A percentile compares a stretch with the other conserved stretches of the same genome.
phyloP scores from a whole-genome alignment of 352 stramenopile genomes.

The Halophytophthora polymorphica region DNA sequence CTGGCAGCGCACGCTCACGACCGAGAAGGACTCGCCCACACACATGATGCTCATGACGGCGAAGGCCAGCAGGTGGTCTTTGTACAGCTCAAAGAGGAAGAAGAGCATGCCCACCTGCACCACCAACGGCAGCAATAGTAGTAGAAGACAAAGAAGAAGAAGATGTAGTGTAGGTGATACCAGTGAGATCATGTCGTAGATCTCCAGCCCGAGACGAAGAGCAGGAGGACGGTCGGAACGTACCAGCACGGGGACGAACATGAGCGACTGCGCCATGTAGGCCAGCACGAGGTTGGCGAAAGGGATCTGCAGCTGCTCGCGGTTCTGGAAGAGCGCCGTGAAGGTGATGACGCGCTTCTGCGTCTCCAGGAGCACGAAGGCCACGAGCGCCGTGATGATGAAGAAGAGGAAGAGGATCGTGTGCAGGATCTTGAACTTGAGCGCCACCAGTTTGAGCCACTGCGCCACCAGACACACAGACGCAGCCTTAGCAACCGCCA shows the following conservation, averaged over 20 bases:
- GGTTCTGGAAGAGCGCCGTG: slow-evolving; percentile 86
- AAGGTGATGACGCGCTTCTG: slow-evolving; percentile 93
- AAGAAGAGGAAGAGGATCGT: slow-evolving; percentile 94
- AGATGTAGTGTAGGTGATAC: too few relatives aligned
- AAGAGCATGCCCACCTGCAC: slow-evolving; percentile 91
- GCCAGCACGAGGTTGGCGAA: slow-evolving; percentile 77
- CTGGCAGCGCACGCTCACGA: slow-evolving; percentile 79
- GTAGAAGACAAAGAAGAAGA: neutral
- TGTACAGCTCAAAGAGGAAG: slow-evolving; percentile 95
- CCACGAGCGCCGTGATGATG: slow-evolving; percentile 89
- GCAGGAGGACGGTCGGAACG: neutral
- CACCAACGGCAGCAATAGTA: neutral
- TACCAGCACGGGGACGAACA: slow-evolving; percentile 93
- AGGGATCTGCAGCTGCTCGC: slow-evolving; percentile 65
- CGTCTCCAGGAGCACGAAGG: slow-evolving; percentile 92
- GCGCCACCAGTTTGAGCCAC: slow-evolving; percentile 37
- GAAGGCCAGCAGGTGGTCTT: slow-evolving; percentile 90
- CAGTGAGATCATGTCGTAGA: too few relatives aligned
- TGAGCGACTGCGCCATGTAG: slow-evolving; percentile 90
- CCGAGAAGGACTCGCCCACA: slow-evolving; percentile 88
- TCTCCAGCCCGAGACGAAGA: neutral
- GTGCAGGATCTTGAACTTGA: slow-evolving; percentile 89
- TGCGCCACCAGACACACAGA: slow-evolving; percentile 2
- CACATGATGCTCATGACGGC: slow-evolving; percentile 87
- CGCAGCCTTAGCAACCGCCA: slow-evolving; percentile 3